Base-by-base conservation (phyloP, 2,329 filamentous ascomycete genomes). In the Fusarium compactum region DNA sequence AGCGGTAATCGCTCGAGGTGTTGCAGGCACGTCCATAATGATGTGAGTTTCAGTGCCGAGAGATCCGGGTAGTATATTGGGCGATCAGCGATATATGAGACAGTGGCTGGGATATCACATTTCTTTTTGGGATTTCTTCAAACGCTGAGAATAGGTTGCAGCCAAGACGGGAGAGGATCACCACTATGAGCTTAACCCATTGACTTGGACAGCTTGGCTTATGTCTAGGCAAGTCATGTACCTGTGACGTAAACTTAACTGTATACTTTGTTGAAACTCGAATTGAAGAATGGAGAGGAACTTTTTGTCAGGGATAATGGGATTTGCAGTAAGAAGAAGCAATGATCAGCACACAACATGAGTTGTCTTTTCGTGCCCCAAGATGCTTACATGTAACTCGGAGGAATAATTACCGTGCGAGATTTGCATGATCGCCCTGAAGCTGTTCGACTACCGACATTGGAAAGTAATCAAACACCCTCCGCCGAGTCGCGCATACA, bases 141-240 rank as follows among this genome's bases (percentile, higher is more conserved):
- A 27, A 53, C 29, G 52, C 46, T 24, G 40, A 43, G 45, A 43
- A n/a, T 29, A 51, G 61, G 62, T 47, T 64, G 58, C 38, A 68
- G 62, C 67, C 67, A 70, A 70, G 67, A 63, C 67, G 58, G 67
- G 67, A 70, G 62, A 58, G 34, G 57, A 69, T 56, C 60, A 56
- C 40, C 30, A 32, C 45, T 38, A 25, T 52, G 62, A 63, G 62
- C 58, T 64, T 70, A 45, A 50, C 47, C 32, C 34, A 27, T 12
- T 40, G 32, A 25, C 12, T 40, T 52, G 16, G 32, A 30, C 29
- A 32, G 50, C 41, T 60, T 64, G 24, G 44, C 53, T 64, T 48
- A 41, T 29, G 41, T 30, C 24, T 29, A 56, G 25, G 45, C n/a
- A 60, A 56, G 51, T 55, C 40, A 63, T 51, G 22, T 55, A 61